Evolutionary conservation across 257 asterid species (phyloP).

Genomic region (Coffea canephora): DNA sequence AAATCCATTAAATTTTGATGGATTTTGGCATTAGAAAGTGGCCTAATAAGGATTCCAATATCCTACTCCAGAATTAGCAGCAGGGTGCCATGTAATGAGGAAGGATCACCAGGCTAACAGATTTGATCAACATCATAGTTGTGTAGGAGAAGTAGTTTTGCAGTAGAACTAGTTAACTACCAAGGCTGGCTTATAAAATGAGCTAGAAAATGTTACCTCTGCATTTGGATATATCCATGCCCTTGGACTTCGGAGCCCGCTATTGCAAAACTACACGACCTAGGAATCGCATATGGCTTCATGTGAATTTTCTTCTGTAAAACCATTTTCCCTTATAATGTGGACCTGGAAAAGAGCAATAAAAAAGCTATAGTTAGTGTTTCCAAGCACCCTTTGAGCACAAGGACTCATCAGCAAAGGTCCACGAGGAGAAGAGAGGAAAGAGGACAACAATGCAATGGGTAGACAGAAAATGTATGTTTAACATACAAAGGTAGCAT

Average conservation of each 20-base stretch:
- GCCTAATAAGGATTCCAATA: background rate
- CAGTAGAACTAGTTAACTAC: background rate
- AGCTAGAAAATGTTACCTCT: background rate
- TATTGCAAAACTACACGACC: background rate
- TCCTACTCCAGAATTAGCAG: background rate
- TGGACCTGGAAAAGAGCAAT: conserved; percentile 12
- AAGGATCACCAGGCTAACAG: background rate
- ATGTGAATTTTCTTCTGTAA: background rate
- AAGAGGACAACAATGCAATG: background rate
- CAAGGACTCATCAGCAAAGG: too few relatives aligned
- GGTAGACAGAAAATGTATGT: too few relatives aligned
- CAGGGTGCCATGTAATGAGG: background rate
- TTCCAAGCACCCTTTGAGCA: background rate
- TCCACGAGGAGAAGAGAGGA: too few relatives aligned
- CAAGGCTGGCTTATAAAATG: background rate
- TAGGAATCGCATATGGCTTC: background rate
- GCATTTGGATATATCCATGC: background rate
- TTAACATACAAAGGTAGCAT: background rate
- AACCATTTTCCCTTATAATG: conserved; percentile 15
- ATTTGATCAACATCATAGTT: background rate
- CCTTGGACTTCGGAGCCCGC: background rate
- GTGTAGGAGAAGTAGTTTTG: background rate
- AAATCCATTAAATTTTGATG: background rate
- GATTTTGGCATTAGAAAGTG: background rate
- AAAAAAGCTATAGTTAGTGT: background rate